Conservation (phyloP, 192 early-diverging fungal species). For the Backusella westeae region DNA sequence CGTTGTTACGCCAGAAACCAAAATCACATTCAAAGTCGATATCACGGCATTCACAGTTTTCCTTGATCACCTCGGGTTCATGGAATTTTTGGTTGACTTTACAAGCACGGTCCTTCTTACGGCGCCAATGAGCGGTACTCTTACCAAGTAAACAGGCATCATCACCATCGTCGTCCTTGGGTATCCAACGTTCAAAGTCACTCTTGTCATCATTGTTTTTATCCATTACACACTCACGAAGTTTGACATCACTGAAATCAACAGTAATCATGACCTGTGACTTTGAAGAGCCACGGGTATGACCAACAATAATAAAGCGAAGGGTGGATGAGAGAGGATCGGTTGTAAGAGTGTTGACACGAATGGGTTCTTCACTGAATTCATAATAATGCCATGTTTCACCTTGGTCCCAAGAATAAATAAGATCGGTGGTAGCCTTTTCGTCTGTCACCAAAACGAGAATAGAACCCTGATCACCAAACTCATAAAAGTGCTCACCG, state of each 20-base stretch:
- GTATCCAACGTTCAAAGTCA: slow-evolving; percentile 93
- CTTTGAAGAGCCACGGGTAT: slow-evolving; percentile 25
- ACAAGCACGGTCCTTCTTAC: slow-evolving; percentile 69
- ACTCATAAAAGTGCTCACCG: slow-evolving; percentile 71
- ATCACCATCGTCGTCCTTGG: slow-evolving; percentile 60
- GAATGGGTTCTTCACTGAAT: slow-evolving; percentile 58
- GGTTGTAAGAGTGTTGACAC: slow-evolving; percentile 60
- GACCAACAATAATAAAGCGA: slow-evolving; percentile 72
- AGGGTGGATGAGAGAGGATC: slow-evolving; percentile 64
- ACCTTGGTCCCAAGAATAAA: slow-evolving; percentile 83
- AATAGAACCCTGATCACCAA: slow-evolving; percentile 91
- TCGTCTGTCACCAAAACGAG: slow-evolving; percentile 75
- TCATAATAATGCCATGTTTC: slow-evolving; percentile 61
- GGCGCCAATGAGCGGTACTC: slow-evolving; percentile 67
- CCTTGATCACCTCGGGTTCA: slow-evolving; percentile 41
- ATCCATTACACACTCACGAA: slow-evolving; percentile 46
- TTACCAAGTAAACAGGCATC: slow-evolving; percentile 62
- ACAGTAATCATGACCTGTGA: slow-evolving; percentile 46
- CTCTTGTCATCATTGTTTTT: slow-evolving; percentile 50
- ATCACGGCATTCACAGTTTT: slow-evolving; percentile 71
- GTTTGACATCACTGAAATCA: slow-evolving; percentile 55
- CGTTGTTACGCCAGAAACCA: slow-evolving; percentile 73
- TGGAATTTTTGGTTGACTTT: slow-evolving; percentile 66
- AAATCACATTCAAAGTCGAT: slow-evolving; percentile 89
- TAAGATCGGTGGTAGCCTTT: slow-evolving; percentile 59